Conservation (phyloP, 768 basidiomycete species). For the Rickenella mellea region DNA sequence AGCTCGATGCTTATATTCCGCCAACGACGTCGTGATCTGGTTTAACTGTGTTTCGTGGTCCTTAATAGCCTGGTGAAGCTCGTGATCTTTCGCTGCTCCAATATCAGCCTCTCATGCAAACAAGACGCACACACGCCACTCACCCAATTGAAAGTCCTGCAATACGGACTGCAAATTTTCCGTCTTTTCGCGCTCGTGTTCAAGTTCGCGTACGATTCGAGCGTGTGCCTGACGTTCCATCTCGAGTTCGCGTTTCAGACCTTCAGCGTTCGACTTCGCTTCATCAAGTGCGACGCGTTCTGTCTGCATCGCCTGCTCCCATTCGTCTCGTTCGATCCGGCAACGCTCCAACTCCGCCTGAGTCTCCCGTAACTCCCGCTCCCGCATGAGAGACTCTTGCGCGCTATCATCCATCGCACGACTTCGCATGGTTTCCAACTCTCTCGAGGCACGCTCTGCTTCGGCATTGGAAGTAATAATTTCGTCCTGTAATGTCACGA, state of each 20-base stretch:
- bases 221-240: conserved; percentile 51
- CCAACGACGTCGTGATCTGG: conserved; percentile 62
- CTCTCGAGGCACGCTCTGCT: conserved; percentile 54
- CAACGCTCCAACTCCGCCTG: conserved; percentile 83
- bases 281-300: conserved; percentile 72
- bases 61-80: conserved; percentile 74
- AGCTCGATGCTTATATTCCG: conserved; percentile 87
- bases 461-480: conserved; percentile 70
- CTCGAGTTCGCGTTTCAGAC: conserved; percentile 55
- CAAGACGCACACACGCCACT: conserved; percentile 16
- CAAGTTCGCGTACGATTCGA: conserved; percentile 46
- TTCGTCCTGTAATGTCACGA: conserved; percentile 77
- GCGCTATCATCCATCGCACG: conserved; percentile 57
- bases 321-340: conserved; percentile 73
- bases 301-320: conserved; percentile 48
- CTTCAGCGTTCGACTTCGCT: conserved; percentile 44
- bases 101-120: conserved; percentile 3
- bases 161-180: conserved; percentile 85
- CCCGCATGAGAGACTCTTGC: conserved; percentile 62
- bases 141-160: conserved; percentile 91
- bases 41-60: conserved; percentile 73
- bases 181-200: conserved; percentile 62
- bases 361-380: conserved; percentile 71
- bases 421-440: conserved; percentile 60
- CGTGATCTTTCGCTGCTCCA: conserved; percentile 74